Evolutionary conservation across 208 protist species (phyloP), one percentile per base, ranked within the genome.

Genomic region (Naegleria gruberi): DNA sequence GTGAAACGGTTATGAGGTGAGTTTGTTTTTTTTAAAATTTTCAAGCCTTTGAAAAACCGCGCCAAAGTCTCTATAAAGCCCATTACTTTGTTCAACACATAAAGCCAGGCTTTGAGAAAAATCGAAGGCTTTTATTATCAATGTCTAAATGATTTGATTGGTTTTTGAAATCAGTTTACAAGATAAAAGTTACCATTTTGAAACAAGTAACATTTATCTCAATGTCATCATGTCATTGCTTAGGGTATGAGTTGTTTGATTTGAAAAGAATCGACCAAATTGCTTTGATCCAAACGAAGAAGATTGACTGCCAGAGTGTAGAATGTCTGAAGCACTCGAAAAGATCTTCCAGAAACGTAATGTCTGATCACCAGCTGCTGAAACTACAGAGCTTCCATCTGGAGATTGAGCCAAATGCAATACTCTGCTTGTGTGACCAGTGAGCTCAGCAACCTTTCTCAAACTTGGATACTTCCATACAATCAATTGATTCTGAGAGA

Each of bases 271-370:
- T 65, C 51, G 15, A 30, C 51, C 51, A 65, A 65, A 65, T 65
- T 65, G 51, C 30, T 65, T 65, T 3, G 51, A 10, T 65, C 51
- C 51, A 65, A 30, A 65, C 51, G 51, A 65, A 19, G 30, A 23
- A 30, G 15, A 23, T 10, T 65, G 15, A 19, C 26, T 88, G 30
- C 51, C 30, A 3, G 51, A 10, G 30, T 65, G 51, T 19, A 65
- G 30, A 65, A 65, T 65, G 30, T 65, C 51, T 3, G 19, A 30
- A 4, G 51, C 51, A 65, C 51, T 65, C 51, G 47, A 23, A 73
- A 92, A 92, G 19, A 92, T 37, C 15, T 91, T 91, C 91, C 91
- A 92, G 19, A 92, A 91, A 4, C 57, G 73, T 23, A 92, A 40
- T 26, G 46, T 92, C 42, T 92, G 74, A 82, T 92, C 91, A 23